Percentiles rank a stretch among this genome's conserved stretches.
phyloP scores from a whole-genome alignment of 2,329 filamentous ascomycete genomes.

The Cercospora nicotianae region DNA sequence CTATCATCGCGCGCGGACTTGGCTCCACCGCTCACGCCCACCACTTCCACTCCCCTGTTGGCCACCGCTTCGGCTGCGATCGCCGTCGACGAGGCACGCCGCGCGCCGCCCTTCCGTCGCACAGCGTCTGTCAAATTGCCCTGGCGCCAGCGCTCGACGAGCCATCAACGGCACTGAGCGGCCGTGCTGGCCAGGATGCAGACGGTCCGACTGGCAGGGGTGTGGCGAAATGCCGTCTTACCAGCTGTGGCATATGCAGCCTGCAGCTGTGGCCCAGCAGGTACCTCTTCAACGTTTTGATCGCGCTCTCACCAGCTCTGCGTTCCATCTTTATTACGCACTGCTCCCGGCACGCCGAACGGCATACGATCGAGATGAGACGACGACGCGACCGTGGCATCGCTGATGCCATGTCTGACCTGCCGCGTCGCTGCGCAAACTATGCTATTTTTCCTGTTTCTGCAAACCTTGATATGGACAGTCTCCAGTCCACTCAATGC shows the following conservation, averaged over 20 bases:
- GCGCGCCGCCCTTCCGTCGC: neutral
- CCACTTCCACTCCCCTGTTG: neutral
- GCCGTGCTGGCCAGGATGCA: neutral
- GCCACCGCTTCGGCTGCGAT: neutral
- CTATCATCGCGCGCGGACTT: neutral
- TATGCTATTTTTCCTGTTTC: neutral
- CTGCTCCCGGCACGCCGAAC: neutral
- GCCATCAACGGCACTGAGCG: neutral
- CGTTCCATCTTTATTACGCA: neutral
- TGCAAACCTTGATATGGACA: neutral
- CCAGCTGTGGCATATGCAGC: slow-evolving; percentile 4
- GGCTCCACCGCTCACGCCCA: neutral
- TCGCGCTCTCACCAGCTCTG: neutral
- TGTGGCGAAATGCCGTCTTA: slow-evolving; percentile 1
- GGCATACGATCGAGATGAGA: neutral
- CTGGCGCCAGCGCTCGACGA: neutral
- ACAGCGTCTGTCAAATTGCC: neutral
- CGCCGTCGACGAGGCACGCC: neutral
- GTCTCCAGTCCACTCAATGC: neutral
- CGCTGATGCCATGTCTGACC: neutral
- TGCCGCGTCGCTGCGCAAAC: neutral
- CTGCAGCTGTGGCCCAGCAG: slow-evolving; percentile 13
- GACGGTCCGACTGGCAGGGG: slow-evolving; percentile 10
- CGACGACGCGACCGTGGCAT: neutral
- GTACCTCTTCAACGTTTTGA: slow-evolving; percentile 11